Evolutionary conservation across 768 basidiomycete species (phyloP).

Genomic region (Tubosaeta sp.): DNA sequence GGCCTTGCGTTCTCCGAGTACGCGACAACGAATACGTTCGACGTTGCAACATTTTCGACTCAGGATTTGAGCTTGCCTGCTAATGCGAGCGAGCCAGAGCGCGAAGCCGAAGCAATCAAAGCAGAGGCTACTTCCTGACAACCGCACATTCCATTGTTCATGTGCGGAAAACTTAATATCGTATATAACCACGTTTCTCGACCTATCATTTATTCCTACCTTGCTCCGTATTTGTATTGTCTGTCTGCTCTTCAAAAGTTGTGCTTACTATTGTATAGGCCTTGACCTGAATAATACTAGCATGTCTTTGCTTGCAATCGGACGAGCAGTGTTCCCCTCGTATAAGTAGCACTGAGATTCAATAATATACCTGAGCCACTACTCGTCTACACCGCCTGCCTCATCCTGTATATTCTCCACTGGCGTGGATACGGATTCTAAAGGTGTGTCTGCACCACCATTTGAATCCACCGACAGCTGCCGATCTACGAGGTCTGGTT

Average conservation of each 20-base stretch:
- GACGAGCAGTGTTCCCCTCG: conserved; percentile 12
- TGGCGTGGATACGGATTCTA: conserved; percentile 45
- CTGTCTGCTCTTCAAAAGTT: conserved; percentile 31
- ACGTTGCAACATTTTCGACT: conserved; percentile 62
- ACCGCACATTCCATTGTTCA: conserved; percentile 22
- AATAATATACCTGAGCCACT: conserved; percentile 14
- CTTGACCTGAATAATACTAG: conserved; percentile 29
- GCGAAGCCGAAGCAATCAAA: conserved; percentile 63
- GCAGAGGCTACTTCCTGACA: conserved; percentile 47
- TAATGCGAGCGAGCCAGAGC: conserved; percentile 55
- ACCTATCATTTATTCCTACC: conserved; percentile 35
- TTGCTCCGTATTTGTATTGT: conserved; percentile 37
- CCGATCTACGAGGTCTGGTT: conserved; percentile 32
- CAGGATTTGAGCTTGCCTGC: conserved; percentile 63
- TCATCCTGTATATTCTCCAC: conserved; percentile 32
- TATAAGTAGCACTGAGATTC: conserved; percentile 20
- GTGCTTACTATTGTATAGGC: conserved; percentile 35
- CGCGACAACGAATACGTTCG: conserved; percentile 58
- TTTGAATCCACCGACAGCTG: conserved; percentile 32
- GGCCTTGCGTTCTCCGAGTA: conserved; percentile 73
- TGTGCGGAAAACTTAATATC: conserved; percentile 30
- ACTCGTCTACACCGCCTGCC: conserved; percentile 35
- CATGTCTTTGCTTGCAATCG: conserved; percentile 12
- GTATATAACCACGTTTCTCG: conserved; percentile 30
- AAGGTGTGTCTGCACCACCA: conserved; percentile 37